Conservation (phyloP, 306 rosid genomes). For the Acacia crassicarpa region DNA sequence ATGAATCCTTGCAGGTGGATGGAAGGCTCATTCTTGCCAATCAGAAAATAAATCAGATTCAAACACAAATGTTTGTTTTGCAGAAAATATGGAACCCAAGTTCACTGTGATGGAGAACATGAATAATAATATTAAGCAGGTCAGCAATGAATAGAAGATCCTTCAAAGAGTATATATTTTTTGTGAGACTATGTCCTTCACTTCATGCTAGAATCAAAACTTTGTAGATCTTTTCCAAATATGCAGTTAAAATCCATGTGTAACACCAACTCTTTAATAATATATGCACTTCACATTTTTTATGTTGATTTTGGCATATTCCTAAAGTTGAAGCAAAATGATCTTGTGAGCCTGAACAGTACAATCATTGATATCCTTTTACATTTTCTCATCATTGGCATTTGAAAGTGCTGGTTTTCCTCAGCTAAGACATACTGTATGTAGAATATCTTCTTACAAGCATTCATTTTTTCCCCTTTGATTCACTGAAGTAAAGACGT, state of each 20-base stretch:
- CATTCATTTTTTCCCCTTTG: neutral
- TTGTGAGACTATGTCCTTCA: neutral
- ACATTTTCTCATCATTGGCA: neutral
- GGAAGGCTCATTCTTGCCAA: constrained; percentile 50
- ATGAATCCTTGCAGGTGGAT: constrained; percentile 52
- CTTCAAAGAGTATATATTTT: neutral
- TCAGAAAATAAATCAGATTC: constrained; percentile 42
- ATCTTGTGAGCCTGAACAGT: neutral
- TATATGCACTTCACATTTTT: neutral
- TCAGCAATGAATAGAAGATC: constrained; percentile 40
- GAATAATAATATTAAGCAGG: constrained; percentile 40
- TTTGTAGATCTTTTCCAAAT: neutral
- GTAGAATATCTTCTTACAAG: too few species aligned
- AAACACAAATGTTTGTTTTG: constrained; percentile 31
- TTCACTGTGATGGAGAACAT: constrained; percentile 27
- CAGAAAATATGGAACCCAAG: constrained; percentile 40
- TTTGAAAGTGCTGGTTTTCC: neutral
- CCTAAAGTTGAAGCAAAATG: neutral
- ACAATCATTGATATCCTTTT: neutral
- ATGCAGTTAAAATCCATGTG: neutral
- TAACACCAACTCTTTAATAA: neutral
- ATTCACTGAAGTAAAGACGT: neutral
- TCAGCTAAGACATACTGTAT: too few species aligned
- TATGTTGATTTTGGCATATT: constrained; percentile 3
- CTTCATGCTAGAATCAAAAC: neutral